A percentile compares a stretch with the other conserved stretches of the same genome.
Conservation (phyloP, 225 moss, liverwort and hornwort genomes). For the Bryoerythrophyllum caledonicum region DNA sequence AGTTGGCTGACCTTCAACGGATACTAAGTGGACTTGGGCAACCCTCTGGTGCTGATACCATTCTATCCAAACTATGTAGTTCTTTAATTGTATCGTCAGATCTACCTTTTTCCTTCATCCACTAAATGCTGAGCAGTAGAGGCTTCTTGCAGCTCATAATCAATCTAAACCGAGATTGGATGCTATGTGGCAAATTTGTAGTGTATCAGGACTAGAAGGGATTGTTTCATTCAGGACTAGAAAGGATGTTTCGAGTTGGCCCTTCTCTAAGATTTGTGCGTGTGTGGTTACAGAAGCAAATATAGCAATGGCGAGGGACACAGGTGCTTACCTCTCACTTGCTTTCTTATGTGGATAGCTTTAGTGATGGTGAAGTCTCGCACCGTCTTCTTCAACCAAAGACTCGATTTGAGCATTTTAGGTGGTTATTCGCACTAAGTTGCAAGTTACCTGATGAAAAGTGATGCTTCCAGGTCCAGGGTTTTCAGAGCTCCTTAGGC, state of each 20-base stretch:
- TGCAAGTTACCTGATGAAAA: slow-evolving; percentile 17
- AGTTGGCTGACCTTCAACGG: slow-evolving; percentile 86
- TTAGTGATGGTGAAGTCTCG: slow-evolving; percentile 1
- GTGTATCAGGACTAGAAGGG: neutral
- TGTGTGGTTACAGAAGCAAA: slow-evolving; percentile 41
- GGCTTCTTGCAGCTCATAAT: slow-evolving; percentile 1
- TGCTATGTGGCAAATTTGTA: neutral
- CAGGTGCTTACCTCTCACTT: slow-evolving; percentile 34
- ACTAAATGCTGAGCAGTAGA: neutral
- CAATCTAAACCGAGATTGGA: neutral
- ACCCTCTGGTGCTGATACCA: slow-evolving; percentile 41
- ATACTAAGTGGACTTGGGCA: slow-evolving; percentile 87
- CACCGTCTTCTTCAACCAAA: neutral
- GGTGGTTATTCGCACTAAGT: neutral
- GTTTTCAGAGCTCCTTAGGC: slow-evolving; percentile 84
- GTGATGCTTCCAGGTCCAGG: slow-evolving; percentile 69
- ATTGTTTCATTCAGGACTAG: neutral
- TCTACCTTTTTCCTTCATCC: neutral
- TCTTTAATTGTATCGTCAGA: neutral
- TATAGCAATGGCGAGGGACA: slow-evolving; percentile 57
- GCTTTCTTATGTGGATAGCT: slow-evolving; percentile 15
- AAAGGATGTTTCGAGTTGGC: neutral
- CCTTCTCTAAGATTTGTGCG: slow-evolving; percentile 5
- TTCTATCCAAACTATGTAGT: slow-evolving; percentile 7
- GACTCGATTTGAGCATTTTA: neutral